Evolutionary conservation across 208 protist genomes (phyloP), one percentile per base, ranked within the genome.

Genomic region (Leishmania lainsoni): DNA sequence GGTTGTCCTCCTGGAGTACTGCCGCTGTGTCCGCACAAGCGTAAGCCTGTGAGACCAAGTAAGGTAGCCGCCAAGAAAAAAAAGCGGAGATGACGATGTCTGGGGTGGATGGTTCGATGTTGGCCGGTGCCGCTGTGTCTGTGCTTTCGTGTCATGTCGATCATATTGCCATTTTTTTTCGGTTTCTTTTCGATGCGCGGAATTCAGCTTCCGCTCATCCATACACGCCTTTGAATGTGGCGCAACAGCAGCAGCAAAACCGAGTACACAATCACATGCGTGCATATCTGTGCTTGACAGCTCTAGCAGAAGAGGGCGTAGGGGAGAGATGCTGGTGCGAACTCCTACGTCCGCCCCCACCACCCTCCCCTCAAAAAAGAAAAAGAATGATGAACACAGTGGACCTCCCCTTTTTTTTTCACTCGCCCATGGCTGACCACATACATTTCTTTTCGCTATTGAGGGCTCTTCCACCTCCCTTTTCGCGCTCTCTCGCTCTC

Each of bases 1-100:
- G 65, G 26, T 75, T 49, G 17, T 77, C 75, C 16, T 70, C 76
- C 22, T 81, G 39, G 42, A 10, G 61, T 39, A 16, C 61, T 66
- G 29, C 29, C 35, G 61, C 12, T 35, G 61, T 65, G n/a, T 20
- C 61, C 14, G 61, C 61, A 66, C 61, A 29, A 29, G 14, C 29
- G 61, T 66, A 29, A 29, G 12, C 6, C 12, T 10, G 26, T 20
- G 35, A 29, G 29, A 26, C 61, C 61, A 4, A 26, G 29, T n/a
- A 39, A 39, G 61, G 12, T n/a, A 66, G 17, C 5, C 6, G 26
- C 59, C 5, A 39, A 65, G 2, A 35, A 39, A 66, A 66, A 8
- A n/a, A 54, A 3, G 22, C 14, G 10, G 26, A 4, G 75, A 77
- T 49, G 22, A 54, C 32, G 8, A n/a, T 81, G 12, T 72, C 49